Percentiles rank a stretch among this genome's conserved stretches.
phyloP scores from a whole-genome alignment of 805 yeast genomes.

The Dipodascopsis uninucleata region DNA sequence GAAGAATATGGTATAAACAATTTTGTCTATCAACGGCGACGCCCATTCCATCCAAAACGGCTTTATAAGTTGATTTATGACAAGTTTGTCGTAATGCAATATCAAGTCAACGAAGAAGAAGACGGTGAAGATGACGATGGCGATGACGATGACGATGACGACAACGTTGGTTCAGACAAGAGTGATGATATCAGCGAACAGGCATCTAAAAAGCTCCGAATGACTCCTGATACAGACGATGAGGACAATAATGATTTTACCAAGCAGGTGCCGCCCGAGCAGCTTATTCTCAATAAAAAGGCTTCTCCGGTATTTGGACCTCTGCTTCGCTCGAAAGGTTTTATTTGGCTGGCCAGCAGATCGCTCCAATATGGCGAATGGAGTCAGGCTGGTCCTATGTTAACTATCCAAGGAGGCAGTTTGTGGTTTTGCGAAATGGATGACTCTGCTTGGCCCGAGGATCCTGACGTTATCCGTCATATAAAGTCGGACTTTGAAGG shows the following conservation, averaged over 20 bases:
- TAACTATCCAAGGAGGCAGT: slow-evolving; percentile 43
- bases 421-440: slow-evolving; percentile 44
- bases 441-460: slow-evolving; percentile 39
- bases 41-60: slow-evolving; percentile 47
- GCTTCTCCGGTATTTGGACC: slow-evolving; percentile 39
- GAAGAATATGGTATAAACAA: slow-evolving; percentile 47
- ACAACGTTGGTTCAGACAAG: too few species aligned
- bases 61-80: slow-evolving; percentile 39
- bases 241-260: slow-evolving; percentile 15
- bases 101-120: slow-evolving; percentile 28
- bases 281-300: slow-evolving; percentile 38
- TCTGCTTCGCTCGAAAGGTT: slow-evolving; percentile 44
- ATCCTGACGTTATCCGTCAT: slow-evolving; percentile 35
- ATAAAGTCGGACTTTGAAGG: slow-evolving; percentile 42
- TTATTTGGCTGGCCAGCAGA: slow-evolving; percentile 46
- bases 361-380: slow-evolving; percentile 44
- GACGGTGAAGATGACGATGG: slow-evolving; percentile 27
- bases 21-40: slow-evolving; percentile 42
- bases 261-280: slow-evolving; percentile 18
- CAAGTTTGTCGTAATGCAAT: slow-evolving; percentile 37
- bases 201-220: slow-evolving; percentile 3
- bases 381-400: slow-evolving; percentile 46
- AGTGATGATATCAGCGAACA: too few species aligned
- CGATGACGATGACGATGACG: too few species aligned
- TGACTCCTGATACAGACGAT: slow-evolving; percentile 17